Evolutionary conservation across 768 basidiomycete species (phyloP), one percentile per base, ranked within the genome.

Genomic region (Mycena metata): DNA sequence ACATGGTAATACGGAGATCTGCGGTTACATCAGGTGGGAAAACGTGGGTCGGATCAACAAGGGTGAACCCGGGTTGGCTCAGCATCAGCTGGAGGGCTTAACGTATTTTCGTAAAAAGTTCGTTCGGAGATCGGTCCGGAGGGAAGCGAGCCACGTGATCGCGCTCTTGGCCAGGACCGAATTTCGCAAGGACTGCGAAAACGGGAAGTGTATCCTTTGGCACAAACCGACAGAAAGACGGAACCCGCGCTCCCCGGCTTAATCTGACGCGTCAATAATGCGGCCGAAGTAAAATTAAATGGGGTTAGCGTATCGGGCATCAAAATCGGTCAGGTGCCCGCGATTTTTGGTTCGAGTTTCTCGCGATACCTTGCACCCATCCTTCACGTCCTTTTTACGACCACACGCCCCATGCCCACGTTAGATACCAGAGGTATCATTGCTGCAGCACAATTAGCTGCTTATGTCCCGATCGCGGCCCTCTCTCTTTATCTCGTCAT

Each of bases 381-480:
- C 66, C 64, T 54, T 67, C 55, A 73, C 73, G 70, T 74, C 61
- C 64, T 15, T 33, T n/a, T 54, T 70, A 64, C 69, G 61, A 68
- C 69, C 57, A 30, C 30, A 30, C 30, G 30, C 30, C n/a, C 30
- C 30, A 86, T 86, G 85, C 80, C 81, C 58, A 63, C 76, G 30
- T 75, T 86, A 36, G 84, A 85, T 68, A 76, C 71, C 39, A 77
- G 81, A 71, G 86, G 68, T 2, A 69, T 60, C 8, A 86, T 92
- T 66, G 84, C 90, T 36, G 87, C 87, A 2, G 88, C 87, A 8
- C 82, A 87, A 70, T 81, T 93, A 50, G 86, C 78, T 16, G 85
- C 89, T 67, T 92, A 91, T 76, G 73, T 84, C 33, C 91, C 90
- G 30, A 76, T 91, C 72, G 76, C 86, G 23, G 67, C 81, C 58